Conservation (phyloP, 495 filamentous ascomycete species). For the Annulohypoxylon nitens region DNA sequence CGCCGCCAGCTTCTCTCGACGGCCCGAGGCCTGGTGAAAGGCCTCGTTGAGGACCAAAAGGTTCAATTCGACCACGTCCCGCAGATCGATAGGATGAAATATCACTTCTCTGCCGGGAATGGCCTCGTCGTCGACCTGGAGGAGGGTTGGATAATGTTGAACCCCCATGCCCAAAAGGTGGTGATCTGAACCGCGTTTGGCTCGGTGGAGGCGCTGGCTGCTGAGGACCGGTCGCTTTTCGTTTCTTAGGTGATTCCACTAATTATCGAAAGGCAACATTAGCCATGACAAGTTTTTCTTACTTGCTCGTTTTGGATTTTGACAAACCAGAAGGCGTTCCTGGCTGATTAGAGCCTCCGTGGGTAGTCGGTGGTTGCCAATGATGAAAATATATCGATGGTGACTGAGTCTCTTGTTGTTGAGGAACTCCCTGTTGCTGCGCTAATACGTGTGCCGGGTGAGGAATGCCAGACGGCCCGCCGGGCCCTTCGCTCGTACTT, state of each 20-base stretch:
- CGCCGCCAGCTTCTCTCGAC: slow-evolving; percentile 47
- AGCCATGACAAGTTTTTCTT: slow-evolving; percentile 63
- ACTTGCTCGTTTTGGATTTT: slow-evolving; percentile 63
- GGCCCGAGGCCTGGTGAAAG: slow-evolving; percentile 54
- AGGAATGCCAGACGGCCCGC: slow-evolving; percentile 42
- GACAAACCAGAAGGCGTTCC: slow-evolving; percentile 77
- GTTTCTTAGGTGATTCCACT: slow-evolving; percentile 77
- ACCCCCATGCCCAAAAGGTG: slow-evolving; percentile 68
- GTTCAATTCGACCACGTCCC: slow-evolving; percentile 55
- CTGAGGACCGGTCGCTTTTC: slow-evolving; percentile 76
- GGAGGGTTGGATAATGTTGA: slow-evolving; percentile 67
- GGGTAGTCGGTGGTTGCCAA: slow-evolving; percentile 83
- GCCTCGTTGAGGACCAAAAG: slow-evolving; percentile 55
- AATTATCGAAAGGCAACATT: slow-evolving; percentile 64
- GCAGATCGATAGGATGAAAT: slow-evolving; percentile 63
- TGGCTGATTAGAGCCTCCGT: slow-evolving; percentile 70
- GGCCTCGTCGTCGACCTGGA: slow-evolving; percentile 70
- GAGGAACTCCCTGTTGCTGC: slow-evolving; percentile 53
- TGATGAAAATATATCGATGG: slow-evolving; percentile 91
- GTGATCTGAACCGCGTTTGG: slow-evolving; percentile 67
- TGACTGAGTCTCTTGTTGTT: slow-evolving; percentile 69
- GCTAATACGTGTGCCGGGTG: slow-evolving; percentile 51
- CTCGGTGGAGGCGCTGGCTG: slow-evolving; percentile 69
- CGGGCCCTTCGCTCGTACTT: slow-evolving; percentile 46
- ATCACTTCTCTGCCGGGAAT: slow-evolving; percentile 79